Evolutionary conservation across 2,329 filamentous ascomycete species (phyloP).

Genomic region (Fusarium anthophilum): DNA sequence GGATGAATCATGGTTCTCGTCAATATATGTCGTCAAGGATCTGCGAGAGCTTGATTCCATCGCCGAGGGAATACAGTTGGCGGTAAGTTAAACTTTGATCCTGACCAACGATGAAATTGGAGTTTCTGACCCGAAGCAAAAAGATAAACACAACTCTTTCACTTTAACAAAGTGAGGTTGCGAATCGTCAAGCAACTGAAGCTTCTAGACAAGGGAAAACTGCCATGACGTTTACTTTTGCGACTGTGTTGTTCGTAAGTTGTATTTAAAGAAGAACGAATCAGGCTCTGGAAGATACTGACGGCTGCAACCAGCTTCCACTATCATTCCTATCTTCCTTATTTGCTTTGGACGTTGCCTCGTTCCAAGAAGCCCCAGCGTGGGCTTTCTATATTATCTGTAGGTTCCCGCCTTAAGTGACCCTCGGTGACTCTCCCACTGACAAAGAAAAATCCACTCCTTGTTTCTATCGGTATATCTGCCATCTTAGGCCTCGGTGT

Average conservation of each 20-base stretch:
- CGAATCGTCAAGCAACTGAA: neutral
- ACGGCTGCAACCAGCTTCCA: neutral
- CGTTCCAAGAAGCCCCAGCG: neutral
- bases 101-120: rapidly evolving
- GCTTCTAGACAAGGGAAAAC: neutral
- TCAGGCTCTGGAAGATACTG: neutral
- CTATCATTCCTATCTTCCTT: neutral
- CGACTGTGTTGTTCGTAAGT: neutral
- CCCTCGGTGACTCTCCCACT: rapidly evolving
- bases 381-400: neutral
- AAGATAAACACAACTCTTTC: conserved; percentile 21
- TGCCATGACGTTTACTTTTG: neutral
- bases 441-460: rapidly evolving
- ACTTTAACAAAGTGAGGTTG: conserved; percentile 15
- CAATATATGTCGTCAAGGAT: conserved; percentile 14
- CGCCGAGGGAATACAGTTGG: conserved; percentile 22
- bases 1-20: neutral
- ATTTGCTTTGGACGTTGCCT: neutral
- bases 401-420: neutral
- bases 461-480: neutral
- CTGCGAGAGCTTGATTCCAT: conserved; percentile 31
- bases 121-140: no score
- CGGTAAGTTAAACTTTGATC: neutral
- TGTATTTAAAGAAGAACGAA: rapidly evolving
- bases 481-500: neutral